These are phyloP conservation scores for Rutidosis leptorrhynchoides DNA, from an alignment of 129 eudicot species.

Conservation along the genomic window DNA sequence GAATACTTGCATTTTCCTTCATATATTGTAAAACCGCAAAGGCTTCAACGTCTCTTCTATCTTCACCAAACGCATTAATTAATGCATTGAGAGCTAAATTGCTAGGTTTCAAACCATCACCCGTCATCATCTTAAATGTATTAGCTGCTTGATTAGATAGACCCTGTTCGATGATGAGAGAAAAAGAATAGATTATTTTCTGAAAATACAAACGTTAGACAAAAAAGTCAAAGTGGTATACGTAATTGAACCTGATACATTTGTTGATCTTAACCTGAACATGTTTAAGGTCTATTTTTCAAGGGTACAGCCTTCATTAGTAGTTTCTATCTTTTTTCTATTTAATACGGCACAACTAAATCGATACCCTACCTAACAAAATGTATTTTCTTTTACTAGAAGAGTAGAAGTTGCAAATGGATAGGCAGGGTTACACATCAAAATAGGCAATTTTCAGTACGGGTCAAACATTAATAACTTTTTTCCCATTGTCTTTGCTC, in stretches of 20 bases:
- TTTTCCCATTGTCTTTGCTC: neutral
- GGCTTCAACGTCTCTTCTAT: slow-evolving; percentile 86
- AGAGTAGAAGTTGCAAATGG: neutral
- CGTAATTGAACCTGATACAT: neutral
- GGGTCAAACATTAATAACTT: neutral
- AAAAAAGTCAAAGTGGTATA: slow-evolving; percentile 7
- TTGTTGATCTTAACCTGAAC: slow-evolving; percentile 6
- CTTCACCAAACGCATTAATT: slow-evolving; percentile 91
- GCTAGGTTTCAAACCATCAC: slow-evolving; percentile 83
- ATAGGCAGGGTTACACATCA: neutral
- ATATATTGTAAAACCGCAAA: slow-evolving; percentile 85
- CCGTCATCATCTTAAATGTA: slow-evolving; percentile 79
- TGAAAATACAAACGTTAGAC: slow-evolving; percentile 2
- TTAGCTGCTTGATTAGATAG: slow-evolving; percentile 86
- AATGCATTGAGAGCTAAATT: slow-evolving; percentile 85
- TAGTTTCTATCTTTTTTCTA: neutral
- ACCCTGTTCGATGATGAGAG: slow-evolving; percentile 46
- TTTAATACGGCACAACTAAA: neutral
- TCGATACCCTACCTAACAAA: slow-evolving; percentile 1
- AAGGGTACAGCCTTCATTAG: neutral
- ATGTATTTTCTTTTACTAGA: neutral
- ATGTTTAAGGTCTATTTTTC: neutral
- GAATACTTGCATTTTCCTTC: slow-evolving; percentile 77
- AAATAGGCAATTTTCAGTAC: neutral
- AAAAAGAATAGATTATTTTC: neutral